Percentiles rank a stretch among this genome's conserved stretches.
Conservation (phyloP, 2,329 filamentous ascomycete genomes). For the Phaeosphaeria sp. region DNA sequence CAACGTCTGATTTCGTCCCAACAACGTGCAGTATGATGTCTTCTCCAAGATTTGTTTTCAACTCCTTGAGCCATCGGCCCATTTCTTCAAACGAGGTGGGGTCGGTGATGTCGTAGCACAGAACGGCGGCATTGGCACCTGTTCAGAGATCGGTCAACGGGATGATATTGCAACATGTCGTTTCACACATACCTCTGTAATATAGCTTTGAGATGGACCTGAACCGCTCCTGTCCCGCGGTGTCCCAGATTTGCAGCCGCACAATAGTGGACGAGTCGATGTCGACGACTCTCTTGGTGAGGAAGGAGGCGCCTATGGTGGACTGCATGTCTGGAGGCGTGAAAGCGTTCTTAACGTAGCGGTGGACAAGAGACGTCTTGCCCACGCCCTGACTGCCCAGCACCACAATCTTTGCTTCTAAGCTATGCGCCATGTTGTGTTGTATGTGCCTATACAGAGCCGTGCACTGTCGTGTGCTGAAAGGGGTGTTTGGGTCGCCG, state of each 20-base stretch:
- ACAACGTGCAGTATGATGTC: slow-evolving; percentile 93
- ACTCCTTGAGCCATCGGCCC: slow-evolving; percentile 87
- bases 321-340: slow-evolving; percentile 62
- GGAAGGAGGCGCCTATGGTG: slow-evolving; percentile 60
- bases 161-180: neutral
- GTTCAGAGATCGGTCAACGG: neutral
- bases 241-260: slow-evolving; percentile 96
- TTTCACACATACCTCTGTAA: slow-evolving; percentile 68
- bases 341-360: slow-evolving; percentile 76
- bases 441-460: neutral
- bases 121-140: slow-evolving; percentile 89
- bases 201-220: slow-evolving; percentile 93
- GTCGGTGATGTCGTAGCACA: slow-evolving; percentile 94
- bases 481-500: neutral
- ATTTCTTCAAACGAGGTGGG: slow-evolving; percentile 87
- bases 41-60: slow-evolving; percentile 76
- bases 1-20: slow-evolving; percentile 80
- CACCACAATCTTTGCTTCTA: slow-evolving; percentile 83
- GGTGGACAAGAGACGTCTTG: slow-evolving; percentile 79
- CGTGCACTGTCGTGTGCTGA: neutral
- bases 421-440: slow-evolving; percentile 54
- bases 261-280: slow-evolving; percentile 85
- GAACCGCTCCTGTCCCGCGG: slow-evolving; percentile 94
- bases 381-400: slow-evolving; percentile 81
- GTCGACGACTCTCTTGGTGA: slow-evolving; percentile 74